These are phyloP conservation scores for Fraxinus angustifolia DNA, from an alignment of 305 asterid species.

Conservation along the genomic window DNA sequence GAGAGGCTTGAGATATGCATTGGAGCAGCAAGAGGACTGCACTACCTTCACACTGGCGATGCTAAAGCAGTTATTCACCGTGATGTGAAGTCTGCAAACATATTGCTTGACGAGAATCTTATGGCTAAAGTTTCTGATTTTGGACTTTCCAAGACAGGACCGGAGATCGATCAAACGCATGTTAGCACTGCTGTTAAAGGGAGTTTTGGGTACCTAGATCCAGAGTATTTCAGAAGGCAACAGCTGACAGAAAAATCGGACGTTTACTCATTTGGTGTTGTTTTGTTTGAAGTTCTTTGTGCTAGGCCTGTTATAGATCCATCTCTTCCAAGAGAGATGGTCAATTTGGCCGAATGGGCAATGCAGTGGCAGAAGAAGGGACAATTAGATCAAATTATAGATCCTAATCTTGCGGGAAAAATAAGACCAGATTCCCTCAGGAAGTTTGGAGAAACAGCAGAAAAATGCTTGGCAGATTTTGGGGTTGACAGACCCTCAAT, in stretches of 20 bases:
- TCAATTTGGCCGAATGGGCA: slow-evolving; percentile 67
- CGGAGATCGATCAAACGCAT: slow-evolving; percentile 62
- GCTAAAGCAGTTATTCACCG: slow-evolving; percentile 64
- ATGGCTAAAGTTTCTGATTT: slow-evolving; percentile 73
- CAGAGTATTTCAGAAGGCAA: slow-evolving; percentile 60
- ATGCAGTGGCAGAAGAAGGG: slow-evolving; percentile 74
- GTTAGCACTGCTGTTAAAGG: slow-evolving; percentile 74
- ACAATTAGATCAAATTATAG: slow-evolving; percentile 52
- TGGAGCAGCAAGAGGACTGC: slow-evolving; percentile 62
- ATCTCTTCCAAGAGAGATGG: slow-evolving; percentile 56
- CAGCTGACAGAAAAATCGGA: slow-evolving; percentile 59
- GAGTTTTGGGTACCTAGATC: slow-evolving; percentile 56
- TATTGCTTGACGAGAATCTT: slow-evolving; percentile 59
- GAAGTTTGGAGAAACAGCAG: slow-evolving; percentile 65
- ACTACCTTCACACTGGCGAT: slow-evolving; percentile 66
- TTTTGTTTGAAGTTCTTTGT: slow-evolving; percentile 63
- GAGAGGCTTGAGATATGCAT: slow-evolving; percentile 66
- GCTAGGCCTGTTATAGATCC: slow-evolving; percentile 75
- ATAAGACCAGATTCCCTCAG: slow-evolving; percentile 55
- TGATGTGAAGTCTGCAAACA: slow-evolving; percentile 67
- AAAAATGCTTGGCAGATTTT: slow-evolving; percentile 65
- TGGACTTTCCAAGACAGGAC: slow-evolving; percentile 67
- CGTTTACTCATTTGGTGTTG: slow-evolving; percentile 67
- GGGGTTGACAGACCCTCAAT: slow-evolving; percentile 68
- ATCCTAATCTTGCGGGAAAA: slow-evolving; percentile 37